Evolutionary conservation across 1,284 basidiomycete species (phyloP), one percentile per base, ranked within the genome.

Genomic region (Neonothopanus nambi): DNA sequence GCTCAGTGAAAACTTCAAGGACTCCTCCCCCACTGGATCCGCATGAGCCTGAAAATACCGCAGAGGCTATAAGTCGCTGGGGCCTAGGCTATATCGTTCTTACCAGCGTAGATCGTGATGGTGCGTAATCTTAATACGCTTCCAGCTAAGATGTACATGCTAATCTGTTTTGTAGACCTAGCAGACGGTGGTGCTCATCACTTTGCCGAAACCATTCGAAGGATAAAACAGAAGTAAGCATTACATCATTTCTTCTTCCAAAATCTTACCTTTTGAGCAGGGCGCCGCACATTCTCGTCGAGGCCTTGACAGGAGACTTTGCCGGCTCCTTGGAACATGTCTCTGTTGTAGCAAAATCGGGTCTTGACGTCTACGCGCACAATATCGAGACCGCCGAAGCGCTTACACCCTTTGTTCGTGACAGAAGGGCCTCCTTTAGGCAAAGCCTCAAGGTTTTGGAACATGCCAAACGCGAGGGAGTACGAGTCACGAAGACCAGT

Each of bases 11-110:
- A 78, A 99, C 97, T 0, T 93, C 93, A 1, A 80, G 83, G 50
- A 70, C 85, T 1, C 97, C 97, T 11, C 88, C 91, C 33, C 93
- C 97, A 4, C 73, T 99, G 26, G 96, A 99, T 67, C 87, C 92
- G 0, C 94, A 98, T 67, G 97, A 99, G 67, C 97, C 97, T 18
- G 96, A 98, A 74, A 89, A 98, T 70, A 99, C 96, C 2, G 96
- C 97, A 0, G 96, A 99, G 73, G 97, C 97, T 33, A 97, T 99
- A 64, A 92, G 90, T 61, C 86, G 96, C 51, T 99, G 97, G 97
- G 96, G 96, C 2, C 74, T 99, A 41, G 97, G 97, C 1, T 99
- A 99, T 70, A 98, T 99, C 57, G 97, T 99, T 2, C 74, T 99
- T 56, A 99, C 97, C 0, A 95, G 85, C 63, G 97, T 99, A 5